Base-by-base conservation (phyloP, 371 early-diverging fungal genomes). In the Umbelopsis sp. region DNA sequence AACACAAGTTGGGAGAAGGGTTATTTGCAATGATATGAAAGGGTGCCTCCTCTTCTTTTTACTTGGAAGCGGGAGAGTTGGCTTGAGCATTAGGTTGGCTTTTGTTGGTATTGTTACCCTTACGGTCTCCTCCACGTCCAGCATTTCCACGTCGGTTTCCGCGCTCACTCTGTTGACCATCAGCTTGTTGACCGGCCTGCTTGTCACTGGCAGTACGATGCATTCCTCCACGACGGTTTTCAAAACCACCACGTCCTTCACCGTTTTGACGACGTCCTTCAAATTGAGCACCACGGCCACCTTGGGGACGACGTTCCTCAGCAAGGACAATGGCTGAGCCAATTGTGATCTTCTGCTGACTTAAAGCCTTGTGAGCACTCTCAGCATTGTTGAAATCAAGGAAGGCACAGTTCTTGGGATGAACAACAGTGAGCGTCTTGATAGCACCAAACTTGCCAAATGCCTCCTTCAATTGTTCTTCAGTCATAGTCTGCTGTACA, bases 261-360 rank as follows among this genome's bases (percentile, higher is more conserved):
- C 57, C 29, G 37, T 57, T 57, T n/a, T 57, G 57, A 57, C 57
- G 57, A 14, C 57, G 57, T 44, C 64, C 45, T 44, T 64, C 64
- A 38, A 45, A 64, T 22, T 46, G 64, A 22, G 22, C 22, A 10
- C 46, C 46, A 64, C 64, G 64, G 18, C 63, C 53, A 18, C 67
- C 50, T 44, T 50, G 63, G 63, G 50, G 72, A 52, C 81, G 79
- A 52, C 83, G 80, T 65, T 83, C 83, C 69, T 83, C 83, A 12
- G 79, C 81, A 24, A 76, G 46, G 0, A 80, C 80, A 18, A 63
- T 50, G 2, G 65, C 50, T 8, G 66, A 65, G n/a, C 70, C 72
- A n/a, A 77, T 62, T 1, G 41, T 44, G 0, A 83, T 76, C 62
- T 70, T 74, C 44, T 75, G 77, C 67, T 79, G 80, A 22, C 69